These are phyloP conservation scores for Spathaspora sp. DNA, from an alignment of 805 yeast species.

Conservation along the genomic window DNA sequence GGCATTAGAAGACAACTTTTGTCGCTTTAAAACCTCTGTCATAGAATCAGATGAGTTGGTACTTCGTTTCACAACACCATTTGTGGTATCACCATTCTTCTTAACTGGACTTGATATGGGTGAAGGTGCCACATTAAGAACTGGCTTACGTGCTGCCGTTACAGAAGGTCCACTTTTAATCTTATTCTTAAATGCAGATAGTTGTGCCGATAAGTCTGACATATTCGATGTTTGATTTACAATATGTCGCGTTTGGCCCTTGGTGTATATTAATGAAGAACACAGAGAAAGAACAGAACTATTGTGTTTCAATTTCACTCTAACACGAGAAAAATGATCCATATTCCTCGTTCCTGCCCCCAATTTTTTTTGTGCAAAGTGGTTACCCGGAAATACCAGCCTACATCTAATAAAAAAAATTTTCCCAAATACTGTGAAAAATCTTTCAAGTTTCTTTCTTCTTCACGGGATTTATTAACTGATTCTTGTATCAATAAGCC, in stretches of 20 bases:
- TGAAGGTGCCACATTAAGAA: slow-evolving; percentile 14
- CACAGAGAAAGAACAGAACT: slow-evolving; percentile 1
- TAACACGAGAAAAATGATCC: neutral
- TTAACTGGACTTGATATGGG: slow-evolving; percentile 8
- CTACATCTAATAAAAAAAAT: neutral
- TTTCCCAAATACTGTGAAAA: neutral
- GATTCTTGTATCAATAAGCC: slow-evolving; percentile 6
- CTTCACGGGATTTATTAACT: slow-evolving; percentile 8
- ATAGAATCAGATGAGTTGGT: slow-evolving; percentile 17
- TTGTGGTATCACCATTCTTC: neutral
- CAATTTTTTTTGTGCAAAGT: neutral
- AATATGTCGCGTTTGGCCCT: neutral
- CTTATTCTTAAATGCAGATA: slow-evolving; percentile 43
- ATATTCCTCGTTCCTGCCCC: neutral
- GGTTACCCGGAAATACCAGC: neutral
- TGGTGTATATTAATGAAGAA: neutral
- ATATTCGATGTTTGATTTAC: slow-evolving; percentile 7
- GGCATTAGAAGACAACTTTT: slow-evolving; percentile 13
- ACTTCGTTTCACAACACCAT: slow-evolving; percentile 12
- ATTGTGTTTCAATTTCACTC: neutral
- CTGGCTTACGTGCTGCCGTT: slow-evolving; percentile 25
- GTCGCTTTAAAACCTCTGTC: slow-evolving; percentile 34
- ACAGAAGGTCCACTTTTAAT: slow-evolving; percentile 44
- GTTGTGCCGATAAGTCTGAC: slow-evolving; percentile 41
- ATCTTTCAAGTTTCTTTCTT: neutral